A percentile compares a stretch with the other conserved stretches of the same genome.
These are phyloP conservation scores for Echinosophora koreensis DNA, from an alignment of 306 rosid genomes.

Conservation along the genomic window DNA sequence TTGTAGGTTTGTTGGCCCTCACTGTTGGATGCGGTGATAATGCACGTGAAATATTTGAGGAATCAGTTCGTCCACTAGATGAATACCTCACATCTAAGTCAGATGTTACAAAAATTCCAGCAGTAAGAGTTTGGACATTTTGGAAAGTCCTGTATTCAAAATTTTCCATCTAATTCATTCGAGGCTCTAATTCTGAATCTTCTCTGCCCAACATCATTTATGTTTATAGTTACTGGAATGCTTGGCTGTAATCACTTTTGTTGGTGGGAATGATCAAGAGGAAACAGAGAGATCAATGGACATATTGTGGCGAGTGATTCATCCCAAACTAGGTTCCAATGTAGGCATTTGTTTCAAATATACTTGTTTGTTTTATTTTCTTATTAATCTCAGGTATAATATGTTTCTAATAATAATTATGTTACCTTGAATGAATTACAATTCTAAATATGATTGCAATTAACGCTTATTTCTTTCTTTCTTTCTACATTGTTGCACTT, in stretches of 20 bases:
- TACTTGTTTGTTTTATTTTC: constrained; percentile 34
- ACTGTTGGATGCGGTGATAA: constrained; percentile 76
- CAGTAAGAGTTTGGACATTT: constrained; percentile 52
- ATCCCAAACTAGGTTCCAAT: constrained; percentile 71
- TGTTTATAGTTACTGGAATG: constrained; percentile 73
- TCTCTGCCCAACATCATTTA: constrained; percentile 5
- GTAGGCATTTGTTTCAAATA: constrained; percentile 45
- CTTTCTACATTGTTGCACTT: background rate
- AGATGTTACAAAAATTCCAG: constrained; percentile 53
- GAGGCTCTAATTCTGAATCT: background rate
- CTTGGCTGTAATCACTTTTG: constrained; percentile 77
- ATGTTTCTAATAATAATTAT: background rate
- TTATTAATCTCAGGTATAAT: background rate
- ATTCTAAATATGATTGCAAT: constrained; percentile 1
- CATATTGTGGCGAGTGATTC: constrained; percentile 85
- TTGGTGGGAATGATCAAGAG: constrained; percentile 76
- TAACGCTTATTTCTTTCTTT: background rate
- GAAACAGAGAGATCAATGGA: constrained; percentile 79
- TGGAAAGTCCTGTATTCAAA: constrained; percentile 4
- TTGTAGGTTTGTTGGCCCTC: constrained; percentile 72
- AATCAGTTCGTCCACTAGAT: constrained; percentile 59
- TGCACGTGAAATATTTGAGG: constrained; percentile 76
- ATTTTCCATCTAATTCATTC: background rate
- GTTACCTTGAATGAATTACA: background rate
- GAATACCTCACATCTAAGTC: constrained; percentile 68